Base-by-base conservation (phyloP, 108 stramenopile species). In the Discostella pseudostelligera region DNA sequence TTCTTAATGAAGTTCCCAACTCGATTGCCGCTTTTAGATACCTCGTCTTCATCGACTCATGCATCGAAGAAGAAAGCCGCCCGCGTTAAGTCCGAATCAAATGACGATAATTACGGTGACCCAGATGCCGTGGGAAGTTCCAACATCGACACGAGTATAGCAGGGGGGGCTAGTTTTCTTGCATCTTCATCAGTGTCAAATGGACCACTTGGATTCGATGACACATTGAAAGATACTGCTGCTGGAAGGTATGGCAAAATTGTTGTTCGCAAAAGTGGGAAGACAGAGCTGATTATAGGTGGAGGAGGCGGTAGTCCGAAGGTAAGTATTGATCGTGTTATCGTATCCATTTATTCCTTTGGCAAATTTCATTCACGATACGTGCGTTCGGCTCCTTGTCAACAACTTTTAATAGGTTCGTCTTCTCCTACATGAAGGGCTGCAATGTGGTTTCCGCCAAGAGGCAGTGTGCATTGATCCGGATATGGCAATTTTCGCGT, bases 381-480 rank as follows among this genome's bases (percentile, higher is more conserved):
- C 62, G 48, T 3, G 26, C 16, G 29, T 24, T 17, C 21, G 29
- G 17, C 9, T 49, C 17, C 1, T 67, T 45, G 1, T 57, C 11
- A 24, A 24, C 22, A 44, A 21, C 22, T 17, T 39, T 20, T 45
- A 24, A 4, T 45, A 87, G 77, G 70, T 90, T 46, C 77, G 66
- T 40, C 83, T 93, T 80, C 78, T 88, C 37, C 70, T 90, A 5
- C 73, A 80, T 37, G 93, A 94, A 74, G 93, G 93, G 13, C 60
- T 94, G 54, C 74, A 84, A 45, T 91, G 87, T 65, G 69, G 78
- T 12, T 90, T 94, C 57, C 69, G 76, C 2, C 93, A 94, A 70
- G 88, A 94, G 61, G 87, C 87, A n/a, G 93, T 87, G 0, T 40
- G 69, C 9, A 83, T 94, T 39, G 88, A 92, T 67, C 59, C 79